Percentiles rank a stretch among this genome's conserved stretches.
These are phyloP conservation scores for Brassica juncea DNA, from an alignment of 345 rosid genomes.

Conservation along the genomic window DNA sequence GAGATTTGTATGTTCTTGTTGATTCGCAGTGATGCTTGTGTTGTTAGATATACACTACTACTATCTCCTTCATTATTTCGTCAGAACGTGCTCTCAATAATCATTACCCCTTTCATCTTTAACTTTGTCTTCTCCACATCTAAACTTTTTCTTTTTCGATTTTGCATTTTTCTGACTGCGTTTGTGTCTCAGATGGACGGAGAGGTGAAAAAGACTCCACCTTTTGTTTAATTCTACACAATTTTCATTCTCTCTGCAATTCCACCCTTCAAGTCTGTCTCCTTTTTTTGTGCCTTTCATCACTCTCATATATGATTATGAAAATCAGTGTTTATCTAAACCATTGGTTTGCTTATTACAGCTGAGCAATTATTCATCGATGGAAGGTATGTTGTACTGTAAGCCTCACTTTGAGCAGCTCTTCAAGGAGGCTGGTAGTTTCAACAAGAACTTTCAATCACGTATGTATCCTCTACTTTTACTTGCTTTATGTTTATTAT, in stretches of 20 bases:
- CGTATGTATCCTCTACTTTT: slow-evolving; percentile 52
- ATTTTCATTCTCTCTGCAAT: slow-evolving; percentile 50
- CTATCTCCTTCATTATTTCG: not conserved
- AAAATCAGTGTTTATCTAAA: slow-evolving; percentile 9
- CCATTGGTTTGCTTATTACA: slow-evolving; percentile 38
- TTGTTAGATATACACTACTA: not conserved
- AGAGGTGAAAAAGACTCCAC: slow-evolving; percentile 18
- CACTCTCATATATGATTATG: not conserved
- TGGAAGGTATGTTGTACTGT: slow-evolving; percentile 97
- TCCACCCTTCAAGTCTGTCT: slow-evolving; percentile 71
- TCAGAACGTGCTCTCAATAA: slow-evolving; percentile 28
- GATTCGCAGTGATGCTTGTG: too few species aligned
- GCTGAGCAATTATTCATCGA: slow-evolving; percentile 93
- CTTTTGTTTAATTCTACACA: not conserved
- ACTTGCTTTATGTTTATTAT: not conserved
- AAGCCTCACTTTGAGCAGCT: slow-evolving; percentile 98
- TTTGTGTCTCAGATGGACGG: slow-evolving; percentile 14
- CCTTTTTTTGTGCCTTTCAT: too few species aligned
- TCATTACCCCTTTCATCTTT: slow-evolving; percentile 24
- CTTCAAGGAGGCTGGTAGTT: slow-evolving; percentile 90
- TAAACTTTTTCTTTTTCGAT: not conserved
- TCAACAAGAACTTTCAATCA: slow-evolving; percentile 90
- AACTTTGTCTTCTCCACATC: not conserved
- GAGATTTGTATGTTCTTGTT: too few species aligned
- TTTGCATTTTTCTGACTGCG: not conserved